phyloP scores from a whole-genome alignment of 768 basidiomycete species.

The Macrolepiota fuliginosa region DNA sequence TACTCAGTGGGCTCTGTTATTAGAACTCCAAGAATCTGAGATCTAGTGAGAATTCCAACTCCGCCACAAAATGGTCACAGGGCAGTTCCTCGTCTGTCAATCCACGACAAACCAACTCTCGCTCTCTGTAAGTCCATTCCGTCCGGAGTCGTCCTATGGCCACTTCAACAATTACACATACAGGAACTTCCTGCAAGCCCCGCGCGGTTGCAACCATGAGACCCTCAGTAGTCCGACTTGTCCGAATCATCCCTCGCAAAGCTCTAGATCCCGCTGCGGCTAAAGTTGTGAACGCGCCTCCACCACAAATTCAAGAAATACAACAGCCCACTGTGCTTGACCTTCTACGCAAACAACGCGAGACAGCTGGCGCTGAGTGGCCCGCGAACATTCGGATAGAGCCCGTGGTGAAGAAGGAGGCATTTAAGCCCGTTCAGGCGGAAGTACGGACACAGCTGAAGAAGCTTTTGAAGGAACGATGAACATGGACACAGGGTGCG shows the following conservation, averaged over 20 bases:
- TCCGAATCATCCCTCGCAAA: slow-evolving; percentile 36
- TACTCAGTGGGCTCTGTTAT: background rate
- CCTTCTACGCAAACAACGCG: slow-evolving; percentile 31
- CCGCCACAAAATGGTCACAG: background rate
- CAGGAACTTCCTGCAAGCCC: background rate
- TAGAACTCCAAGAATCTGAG: background rate
- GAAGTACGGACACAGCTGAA: slow-evolving; percentile 36
- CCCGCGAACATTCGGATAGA: slow-evolving; percentile 46
- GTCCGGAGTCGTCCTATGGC: background rate
- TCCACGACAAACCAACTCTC: background rate
- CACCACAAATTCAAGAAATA: slow-evolving; percentile 32
- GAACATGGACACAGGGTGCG: background rate
- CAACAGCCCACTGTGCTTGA: slow-evolving; percentile 34
- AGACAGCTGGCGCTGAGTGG: slow-evolving; percentile 33
- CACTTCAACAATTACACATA: background rate
- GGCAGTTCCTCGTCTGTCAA: background rate
- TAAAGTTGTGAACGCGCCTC: slow-evolving; percentile 31
- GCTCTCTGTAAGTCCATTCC: background rate
- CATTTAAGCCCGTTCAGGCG: slow-evolving; percentile 34
- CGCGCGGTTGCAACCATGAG: slow-evolving; percentile 26
- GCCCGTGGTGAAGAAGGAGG: slow-evolving; percentile 38
- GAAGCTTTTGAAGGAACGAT: slow-evolving; percentile 39
- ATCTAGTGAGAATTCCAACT: slow-evolving; percentile 9
- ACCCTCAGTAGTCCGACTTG: slow-evolving; percentile 30
- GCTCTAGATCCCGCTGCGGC: slow-evolving; percentile 25